Base-by-base conservation (phyloP, 306 rosid genomes). In the Pueraria montana region DNA sequence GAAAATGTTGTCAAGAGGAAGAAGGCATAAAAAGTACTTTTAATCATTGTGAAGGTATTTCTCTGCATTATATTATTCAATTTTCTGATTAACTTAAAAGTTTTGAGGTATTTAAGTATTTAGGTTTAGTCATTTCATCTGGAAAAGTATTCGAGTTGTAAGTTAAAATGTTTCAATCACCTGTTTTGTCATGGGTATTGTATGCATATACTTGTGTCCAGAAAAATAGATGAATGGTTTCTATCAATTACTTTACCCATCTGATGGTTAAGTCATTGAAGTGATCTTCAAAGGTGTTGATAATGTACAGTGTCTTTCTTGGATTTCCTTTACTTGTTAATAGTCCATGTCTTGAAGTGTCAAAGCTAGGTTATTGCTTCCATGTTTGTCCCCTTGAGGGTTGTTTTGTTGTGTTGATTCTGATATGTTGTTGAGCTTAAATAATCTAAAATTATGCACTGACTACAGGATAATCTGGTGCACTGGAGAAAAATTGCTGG, bases 21-120 rank as follows among this genome's bases (percentile, higher is more conserved):
- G 96, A 95, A 92, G 94, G 98, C 96, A 27, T 95, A 95, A 86
- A 95, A 91, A 91, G 94, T 84, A 56, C 93, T 95, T 59, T 92
- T 97, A 24, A 80, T 90, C 58, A 85, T 92, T 76, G 94, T 93
- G 56, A 89, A 49, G 97, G 98, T 95, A 91, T 84, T 40, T 59
- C 38, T 24, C 38, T 68, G 75, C 42, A 27, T 13, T 27, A 43
- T 56, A 50, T 83, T 58, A 74, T 55, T 87, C 84, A 14, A 64
- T 74, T 77, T 67, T 78, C 58, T 6, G 1, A 26, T 66, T 26
- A 34, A 6, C n/a, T n/a, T n/a, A n/a, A n/a, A n/a, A n/a, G n/a
- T n/a, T n/a, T n/a, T n/a, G n/a, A n/a, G n/a, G n/a, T 24, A 14
- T 48, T 1, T 18, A 32, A 43, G 36, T 55, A 8, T 56, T 11